Conservation (phyloP, 495 filamentous ascomycete species). For the Cercophora newfieldiana region DNA sequence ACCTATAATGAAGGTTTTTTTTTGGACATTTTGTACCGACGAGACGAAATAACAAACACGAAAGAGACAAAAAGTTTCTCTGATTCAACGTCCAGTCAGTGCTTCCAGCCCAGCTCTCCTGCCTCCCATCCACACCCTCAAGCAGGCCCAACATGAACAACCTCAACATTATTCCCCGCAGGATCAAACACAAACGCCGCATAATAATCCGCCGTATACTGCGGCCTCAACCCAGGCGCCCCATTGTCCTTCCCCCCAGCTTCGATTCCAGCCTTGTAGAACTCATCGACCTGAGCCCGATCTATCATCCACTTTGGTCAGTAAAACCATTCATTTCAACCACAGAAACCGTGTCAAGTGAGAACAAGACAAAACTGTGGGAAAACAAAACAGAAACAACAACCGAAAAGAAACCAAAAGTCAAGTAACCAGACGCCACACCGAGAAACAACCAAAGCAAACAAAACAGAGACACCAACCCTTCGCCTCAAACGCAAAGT, state of each 20-base stretch:
- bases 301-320: conserved; percentile 9
- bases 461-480: conserved; percentile 13
- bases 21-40: no score
- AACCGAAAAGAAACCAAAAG: no score
- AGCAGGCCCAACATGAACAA: conserved; percentile 19
- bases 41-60: no score
- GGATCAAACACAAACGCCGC: conserved; percentile 54
- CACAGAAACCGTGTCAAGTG: neutral
- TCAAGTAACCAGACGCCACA: no score
- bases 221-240: conserved; percentile 42
- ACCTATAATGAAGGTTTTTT: no score
- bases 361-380: neutral
- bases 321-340: neutral
- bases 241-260: conserved; percentile 43
- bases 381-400: neutral
- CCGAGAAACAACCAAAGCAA: no score
- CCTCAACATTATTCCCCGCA: conserved; percentile 54
- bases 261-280: conserved; percentile 21
- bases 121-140: neutral
- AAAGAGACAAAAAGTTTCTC: no score
- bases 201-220: conserved; percentile 48
- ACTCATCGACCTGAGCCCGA: conserved; percentile 24
- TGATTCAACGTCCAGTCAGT: neutral
- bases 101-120: neutral
- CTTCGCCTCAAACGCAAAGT: conserved; percentile 24